A percentile compares a stretch with the other conserved stretches of the same genome.
Evolutionary conservation across 2,329 filamentous ascomycete species (phyloP).

Genomic region (Pseudogymnoascus sp.): DNA sequence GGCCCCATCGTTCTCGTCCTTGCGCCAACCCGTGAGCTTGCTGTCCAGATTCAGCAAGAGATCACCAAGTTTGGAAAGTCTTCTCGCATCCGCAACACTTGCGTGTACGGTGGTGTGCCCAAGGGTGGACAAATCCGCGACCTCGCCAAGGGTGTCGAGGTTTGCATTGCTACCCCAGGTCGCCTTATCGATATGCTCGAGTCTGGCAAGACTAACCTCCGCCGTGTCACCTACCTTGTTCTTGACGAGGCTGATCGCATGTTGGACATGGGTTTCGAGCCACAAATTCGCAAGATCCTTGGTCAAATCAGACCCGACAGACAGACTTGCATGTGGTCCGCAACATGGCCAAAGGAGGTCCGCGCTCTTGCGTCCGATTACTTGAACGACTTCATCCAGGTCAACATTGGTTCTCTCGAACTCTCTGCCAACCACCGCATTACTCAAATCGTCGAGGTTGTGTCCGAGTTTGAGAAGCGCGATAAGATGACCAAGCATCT

Average conservation of each 20-base stretch:
- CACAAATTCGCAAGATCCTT: conserved; percentile 98
- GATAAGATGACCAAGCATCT: conserved; percentile 96
- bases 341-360: conserved; percentile 98
- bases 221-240: conserved; percentile 94
- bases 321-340: conserved; percentile 99
- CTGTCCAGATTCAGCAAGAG: conserved; percentile 97
- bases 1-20: conserved; percentile 95
- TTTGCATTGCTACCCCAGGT: conserved; percentile 95
- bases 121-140: conserved; percentile 97
- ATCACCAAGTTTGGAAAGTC: conserved; percentile 98
- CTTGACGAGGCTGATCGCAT: conserved; percentile 99
- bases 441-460: conserved; percentile 94
- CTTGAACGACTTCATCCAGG: conserved; percentile 93
- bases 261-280: conserved; percentile 99
- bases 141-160: conserved; percentile 88
- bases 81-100: conserved; percentile 95
- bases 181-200: conserved; percentile 98
- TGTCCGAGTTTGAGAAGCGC: conserved; percentile 94
- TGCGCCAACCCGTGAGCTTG: conserved; percentile 92
- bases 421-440: conserved; percentile 96
- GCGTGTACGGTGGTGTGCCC: conserved; percentile 97
- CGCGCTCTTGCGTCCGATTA: conserved; percentile 85
- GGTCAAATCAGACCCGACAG: conserved; percentile 94
- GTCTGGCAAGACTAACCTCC: conserved; percentile 94
- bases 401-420: conserved; percentile 96